Evolutionary conservation across 495 filamentous ascomycete species (phyloP).

Genomic region (Aspergillus diversus): DNA sequence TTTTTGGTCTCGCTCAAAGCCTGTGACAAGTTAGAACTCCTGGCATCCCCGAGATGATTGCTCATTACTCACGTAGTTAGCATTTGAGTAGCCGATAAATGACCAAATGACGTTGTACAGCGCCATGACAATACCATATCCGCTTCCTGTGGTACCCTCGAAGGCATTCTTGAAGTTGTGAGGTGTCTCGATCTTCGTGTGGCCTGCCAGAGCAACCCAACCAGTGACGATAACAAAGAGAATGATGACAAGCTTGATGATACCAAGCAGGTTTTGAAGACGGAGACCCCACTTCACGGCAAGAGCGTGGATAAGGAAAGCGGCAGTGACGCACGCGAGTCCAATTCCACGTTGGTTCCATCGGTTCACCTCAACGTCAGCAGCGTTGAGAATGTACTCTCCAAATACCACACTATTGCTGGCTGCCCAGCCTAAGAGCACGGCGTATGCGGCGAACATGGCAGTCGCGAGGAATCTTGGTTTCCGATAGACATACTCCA

Average conservation of each 20-base stretch:
- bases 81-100: constrained; percentile 68
- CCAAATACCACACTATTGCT: constrained; percentile 73
- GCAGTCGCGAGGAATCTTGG: constrained; percentile 68
- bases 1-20: constrained; percentile 65
- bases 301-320: constrained; percentile 62
- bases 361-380: constrained; percentile 60
- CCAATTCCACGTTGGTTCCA: constrained; percentile 72
- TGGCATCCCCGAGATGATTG: neutral
- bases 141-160: constrained; percentile 57
- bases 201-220: constrained; percentile 62
- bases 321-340: constrained; percentile 65
- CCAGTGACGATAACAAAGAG: constrained; percentile 67
- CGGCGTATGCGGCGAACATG: constrained; percentile 62
- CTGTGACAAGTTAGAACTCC: constrained; percentile 31
- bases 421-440: constrained; percentile 56
- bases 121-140: constrained; percentile 65
- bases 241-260: constrained; percentile 70
- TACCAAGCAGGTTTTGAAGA: constrained; percentile 65
- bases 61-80: constrained; percentile 48
- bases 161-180: constrained; percentile 71
- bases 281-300: constrained; percentile 71
- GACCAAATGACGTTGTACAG: constrained; percentile 70
- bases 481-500: constrained; percentile 66
- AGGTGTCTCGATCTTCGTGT: constrained; percentile 50
- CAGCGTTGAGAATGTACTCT: constrained; percentile 68